Evolutionary conservation across 2,329 filamentous ascomycete genomes (phyloP).

Genomic region (Drechmeria coniospora): DNA sequence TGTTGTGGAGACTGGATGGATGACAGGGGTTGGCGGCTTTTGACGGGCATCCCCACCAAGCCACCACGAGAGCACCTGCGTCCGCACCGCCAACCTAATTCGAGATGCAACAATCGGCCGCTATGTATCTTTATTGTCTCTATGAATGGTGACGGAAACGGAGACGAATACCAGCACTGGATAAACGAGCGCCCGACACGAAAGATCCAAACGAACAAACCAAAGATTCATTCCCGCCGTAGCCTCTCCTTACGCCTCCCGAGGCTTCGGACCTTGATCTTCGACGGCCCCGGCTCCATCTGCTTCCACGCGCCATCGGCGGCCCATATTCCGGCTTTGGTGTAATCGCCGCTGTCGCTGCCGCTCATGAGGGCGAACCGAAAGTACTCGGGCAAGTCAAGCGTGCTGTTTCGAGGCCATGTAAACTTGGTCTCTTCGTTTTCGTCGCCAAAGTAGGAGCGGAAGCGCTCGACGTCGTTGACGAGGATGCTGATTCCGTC

Average conservation of each 20-base stretch:
- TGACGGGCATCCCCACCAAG: too few species aligned
- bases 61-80: too few species aligned
- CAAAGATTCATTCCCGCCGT: constrained; percentile 5
- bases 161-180: too few species aligned
- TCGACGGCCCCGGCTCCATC: constrained; percentile 48
- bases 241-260: constrained; percentile 10
- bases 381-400: constrained; percentile 52
- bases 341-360: constrained; percentile 51
- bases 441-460: constrained; percentile 51
- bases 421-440: constrained; percentile 31
- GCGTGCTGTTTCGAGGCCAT: constrained; percentile 36
- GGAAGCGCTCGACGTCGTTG: constrained; percentile 71
- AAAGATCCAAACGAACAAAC: neutral
- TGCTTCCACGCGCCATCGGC: constrained; percentile 46
- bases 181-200: too few species aligned
- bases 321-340: constrained; percentile 58
- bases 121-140: too few species aligned
- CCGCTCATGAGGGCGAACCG: constrained; percentile 61
- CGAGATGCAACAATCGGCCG: too few species aligned
- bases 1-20: too few species aligned
- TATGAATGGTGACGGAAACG: too few species aligned
- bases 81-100: too few species aligned
- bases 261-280: constrained; percentile 15
- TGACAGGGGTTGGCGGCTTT: too few species aligned
- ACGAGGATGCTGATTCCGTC: constrained; percentile 69